Evolutionary conservation across 1,139 yeast genomes (phyloP).

Genomic region (Candida sp.): DNA sequence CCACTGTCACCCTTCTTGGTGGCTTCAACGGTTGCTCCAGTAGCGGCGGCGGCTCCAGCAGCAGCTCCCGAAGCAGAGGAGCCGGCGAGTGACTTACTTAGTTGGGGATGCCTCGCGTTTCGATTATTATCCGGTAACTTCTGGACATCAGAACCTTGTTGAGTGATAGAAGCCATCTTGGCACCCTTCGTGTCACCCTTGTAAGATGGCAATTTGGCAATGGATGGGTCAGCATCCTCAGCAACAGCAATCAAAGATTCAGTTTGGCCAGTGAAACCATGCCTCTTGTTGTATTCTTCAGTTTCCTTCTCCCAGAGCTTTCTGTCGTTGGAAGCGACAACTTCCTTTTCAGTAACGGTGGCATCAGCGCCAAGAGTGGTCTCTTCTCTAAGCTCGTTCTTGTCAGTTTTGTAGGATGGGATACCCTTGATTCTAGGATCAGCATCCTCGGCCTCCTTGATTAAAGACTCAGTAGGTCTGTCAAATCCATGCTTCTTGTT

Average conservation of each 20-base stretch:
- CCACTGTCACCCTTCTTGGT: background rate
- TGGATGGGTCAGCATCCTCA: slow-evolving; percentile 24
- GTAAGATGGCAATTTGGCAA: slow-evolving; percentile 22
- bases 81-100: slow-evolving; percentile 6
- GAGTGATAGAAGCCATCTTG: slow-evolving; percentile 7
- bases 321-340: slow-evolving; percentile 8
- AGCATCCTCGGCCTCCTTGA: slow-evolving; percentile 30
- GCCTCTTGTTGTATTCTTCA: slow-evolving; percentile 30
- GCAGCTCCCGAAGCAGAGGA: slow-evolving; percentile 3
- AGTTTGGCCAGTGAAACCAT: slow-evolving; percentile 25
- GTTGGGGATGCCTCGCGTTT: slow-evolving; percentile 10
- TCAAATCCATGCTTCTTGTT: slow-evolving; percentile 32
- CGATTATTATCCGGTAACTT: slow-evolving; percentile 11
- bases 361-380: slow-evolving; percentile 5
- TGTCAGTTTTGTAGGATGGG: slow-evolving; percentile 18
- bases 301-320: slow-evolving; percentile 26
- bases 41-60: slow-evolving; percentile 7
- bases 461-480: slow-evolving; percentile 27
- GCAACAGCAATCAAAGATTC: slow-evolving; percentile 34
- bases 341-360: slow-evolving; percentile 10
- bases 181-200: slow-evolving; percentile 13
- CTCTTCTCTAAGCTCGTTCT: slow-evolving; percentile 8
- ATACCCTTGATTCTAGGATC: slow-evolving; percentile 24
- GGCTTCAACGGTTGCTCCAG: slow-evolving; percentile 8
- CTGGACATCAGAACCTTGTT: slow-evolving; percentile 10